Percentiles rank a stretch among this genome's conserved stretches.
phyloP scores from a whole-genome alignment of 495 filamentous ascomycete species.

The Rostrohypoxylon terebratum region DNA sequence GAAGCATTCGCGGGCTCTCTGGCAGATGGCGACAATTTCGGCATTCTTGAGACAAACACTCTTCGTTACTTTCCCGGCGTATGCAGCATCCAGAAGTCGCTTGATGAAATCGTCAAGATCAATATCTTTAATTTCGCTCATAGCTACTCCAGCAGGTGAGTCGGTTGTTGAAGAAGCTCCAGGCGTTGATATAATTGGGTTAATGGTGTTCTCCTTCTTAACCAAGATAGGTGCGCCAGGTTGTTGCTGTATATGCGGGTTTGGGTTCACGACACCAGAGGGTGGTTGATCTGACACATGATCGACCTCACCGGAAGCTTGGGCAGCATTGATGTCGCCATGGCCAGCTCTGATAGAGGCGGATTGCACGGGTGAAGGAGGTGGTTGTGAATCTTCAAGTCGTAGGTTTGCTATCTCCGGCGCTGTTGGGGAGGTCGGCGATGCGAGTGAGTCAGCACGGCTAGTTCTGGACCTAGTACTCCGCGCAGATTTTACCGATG shows the following conservation, averaged over 20 bases:
- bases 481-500: constrained; percentile 74
- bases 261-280: constrained; percentile 65
- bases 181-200: constrained; percentile 58
- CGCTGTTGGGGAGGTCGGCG: constrained; percentile 56
- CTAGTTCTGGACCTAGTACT: constrained; percentile 62
- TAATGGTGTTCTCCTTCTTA: constrained; percentile 74
- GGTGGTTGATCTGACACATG: constrained; percentile 95
- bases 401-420: constrained; percentile 54
- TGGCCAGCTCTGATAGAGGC: constrained; percentile 75
- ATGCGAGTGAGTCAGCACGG: constrained; percentile 52
- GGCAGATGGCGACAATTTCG: constrained; percentile 93
- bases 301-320: constrained; percentile 90
- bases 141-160: constrained; percentile 62
- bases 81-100: constrained; percentile 91
- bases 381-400: constrained; percentile 72
- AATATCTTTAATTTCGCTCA: constrained; percentile 84
- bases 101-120: constrained; percentile 98
- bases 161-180: constrained; percentile 57
- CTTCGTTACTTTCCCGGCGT: constrained; percentile 97
- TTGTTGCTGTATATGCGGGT: constrained; percentile 61
- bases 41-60: constrained; percentile 97
- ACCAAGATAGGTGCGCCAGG: constrained; percentile 85
- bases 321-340: constrained; percentile 81
- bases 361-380: constrained; percentile 90
- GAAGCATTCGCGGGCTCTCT: constrained; percentile 86